These are phyloP conservation scores for Colletotrichum nymphaeae DNA, from an alignment of 2,329 filamentous ascomycete species.

Conservation along the genomic window DNA sequence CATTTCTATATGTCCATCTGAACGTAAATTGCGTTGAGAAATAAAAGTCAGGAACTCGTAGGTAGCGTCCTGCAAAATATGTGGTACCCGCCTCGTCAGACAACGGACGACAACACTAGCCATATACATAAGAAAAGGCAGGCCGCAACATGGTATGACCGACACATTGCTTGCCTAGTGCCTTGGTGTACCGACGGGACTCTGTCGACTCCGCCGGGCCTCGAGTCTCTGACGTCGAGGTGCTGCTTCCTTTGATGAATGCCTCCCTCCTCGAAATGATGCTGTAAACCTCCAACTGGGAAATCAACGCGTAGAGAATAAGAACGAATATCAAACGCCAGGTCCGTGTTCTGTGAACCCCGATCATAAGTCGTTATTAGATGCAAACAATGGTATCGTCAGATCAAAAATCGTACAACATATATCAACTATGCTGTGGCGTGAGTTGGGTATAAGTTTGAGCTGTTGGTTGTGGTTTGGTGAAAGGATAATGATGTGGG, in stretches of 20 bases:
- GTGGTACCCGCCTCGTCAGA: not conserved
- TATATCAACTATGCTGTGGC: slow-evolving; percentile 23
- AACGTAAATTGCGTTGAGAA: slow-evolving; percentile 13
- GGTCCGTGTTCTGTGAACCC: slow-evolving; percentile 21
- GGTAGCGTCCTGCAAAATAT: not conserved
- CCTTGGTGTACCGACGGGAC: not conserved
- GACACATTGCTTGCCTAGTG: not conserved
- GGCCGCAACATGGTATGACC: not conserved
- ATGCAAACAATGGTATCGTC: slow-evolving; percentile 34
- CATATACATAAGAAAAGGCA: not conserved
- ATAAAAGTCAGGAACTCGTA: not conserved
- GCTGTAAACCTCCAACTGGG: not conserved
- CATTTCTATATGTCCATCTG: slow-evolving; percentile 29
- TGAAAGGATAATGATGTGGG: not conserved
- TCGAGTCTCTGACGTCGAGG: not conserved
- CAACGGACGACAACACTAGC: not conserved
- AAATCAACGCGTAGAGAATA: slow-evolving; percentile 21
- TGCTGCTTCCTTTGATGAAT: not conserved
- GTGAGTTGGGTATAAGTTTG: slow-evolving; percentile 29
- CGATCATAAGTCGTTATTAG: slow-evolving; percentile 36
- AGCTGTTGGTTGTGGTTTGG: not conserved
- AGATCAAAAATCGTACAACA: slow-evolving; percentile 34
- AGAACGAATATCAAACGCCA: slow-evolving; percentile 33
- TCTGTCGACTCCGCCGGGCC: not conserved
- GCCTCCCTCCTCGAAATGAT: not conserved